Base-by-base conservation (phyloP, 306 rosid genomes). In the Vicia faba region DNA sequence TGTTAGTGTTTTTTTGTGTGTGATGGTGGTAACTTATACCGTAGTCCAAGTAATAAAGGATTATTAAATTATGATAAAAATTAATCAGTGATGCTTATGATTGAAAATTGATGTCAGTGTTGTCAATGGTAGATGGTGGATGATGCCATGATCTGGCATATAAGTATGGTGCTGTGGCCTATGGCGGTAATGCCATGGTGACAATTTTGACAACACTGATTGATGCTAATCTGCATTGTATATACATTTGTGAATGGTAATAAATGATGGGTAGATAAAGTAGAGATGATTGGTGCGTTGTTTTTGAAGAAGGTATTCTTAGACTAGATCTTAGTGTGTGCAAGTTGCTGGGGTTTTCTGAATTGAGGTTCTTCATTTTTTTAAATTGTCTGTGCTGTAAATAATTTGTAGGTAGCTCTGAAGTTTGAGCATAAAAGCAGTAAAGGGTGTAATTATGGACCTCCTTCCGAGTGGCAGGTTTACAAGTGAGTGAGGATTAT, bases 401-500 rank as follows among this genome's bases (percentile, higher is more conserved):
- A n/a, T 61, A 66, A 58, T 39, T 28, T 53, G 36, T 73, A 93
- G 99, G 92, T 93, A 73, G 99, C 99, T 23, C 85, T 93, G 69
- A 93, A 93, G 80, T 88, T 93, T 19, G 99, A 93, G 82, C 97
- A 90, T 70, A 83, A 80, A 84, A 93, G 75, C 74, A 90, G 99
- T 77, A 90, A 93, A 74, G 99, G 99, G 15, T 95, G 99, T 71
- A 90, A 81, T 76, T 85, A 81, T 74, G 97, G 97, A 66, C 96
- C 99, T 15, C 99, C 99, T n/a, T 80, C 81, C 18, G 97, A 93
- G 76, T 93, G 99, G 97, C 93, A 88, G 71, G 96, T 93, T 20
- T 93, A 93, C 89, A 86, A 70, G 99, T 93, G 79, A 82, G 99
- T 75, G 11, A 38, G 40, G 23, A 10, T 53, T 64, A 13, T 43